phyloP scores from a whole-genome alignment of 2,329 filamentous ascomycete species.

The Colletotrichum tanaceti region DNA sequence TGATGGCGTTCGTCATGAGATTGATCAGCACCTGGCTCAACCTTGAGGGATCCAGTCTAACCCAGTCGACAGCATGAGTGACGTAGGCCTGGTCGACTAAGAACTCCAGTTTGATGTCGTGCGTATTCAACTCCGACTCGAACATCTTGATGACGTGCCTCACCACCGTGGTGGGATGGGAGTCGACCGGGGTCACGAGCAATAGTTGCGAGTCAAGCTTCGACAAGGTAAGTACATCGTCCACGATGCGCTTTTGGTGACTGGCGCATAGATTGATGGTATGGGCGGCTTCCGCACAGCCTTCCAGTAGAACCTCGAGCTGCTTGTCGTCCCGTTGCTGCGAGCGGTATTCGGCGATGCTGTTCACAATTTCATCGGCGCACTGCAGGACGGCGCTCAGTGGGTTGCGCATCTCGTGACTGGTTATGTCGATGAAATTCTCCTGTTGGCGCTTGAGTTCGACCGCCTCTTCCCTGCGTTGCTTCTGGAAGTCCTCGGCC shows the following conservation, averaged over 20 bases:
- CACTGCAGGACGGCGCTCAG: constrained; percentile 80
- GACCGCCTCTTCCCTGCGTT: constrained; percentile 82
- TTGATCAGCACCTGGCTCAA: constrained; percentile 82
- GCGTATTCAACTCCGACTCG: constrained; percentile 77
- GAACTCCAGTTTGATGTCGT: constrained; percentile 78
- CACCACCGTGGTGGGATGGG: constrained; percentile 75
- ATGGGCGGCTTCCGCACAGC: constrained; percentile 79
- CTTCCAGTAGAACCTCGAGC: constrained; percentile 62
- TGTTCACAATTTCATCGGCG: constrained; percentile 75
- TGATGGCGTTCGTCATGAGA: constrained; percentile 75
- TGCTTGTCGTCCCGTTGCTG: constrained; percentile 50
- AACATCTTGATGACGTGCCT: constrained; percentile 82
- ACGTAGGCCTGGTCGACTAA: constrained; percentile 75
- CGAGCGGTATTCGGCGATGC: constrained; percentile 58
- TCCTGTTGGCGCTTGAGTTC: constrained; percentile 80
- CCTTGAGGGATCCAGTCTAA: constrained; percentile 79
- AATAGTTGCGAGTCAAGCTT: constrained; percentile 79
- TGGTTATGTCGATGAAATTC: constrained; percentile 80
- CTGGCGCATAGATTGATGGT: constrained; percentile 84
- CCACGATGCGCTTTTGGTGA: constrained; percentile 80
- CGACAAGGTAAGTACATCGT: constrained; percentile 74
- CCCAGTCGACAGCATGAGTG: constrained; percentile 74
- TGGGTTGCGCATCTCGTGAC: constrained; percentile 82
- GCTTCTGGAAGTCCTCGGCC: constrained; percentile 83
- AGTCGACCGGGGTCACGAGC: constrained; percentile 76